Conservation (phyloP, 2,329 filamentous ascomycete species). For the Xylariaceae sp. region DNA sequence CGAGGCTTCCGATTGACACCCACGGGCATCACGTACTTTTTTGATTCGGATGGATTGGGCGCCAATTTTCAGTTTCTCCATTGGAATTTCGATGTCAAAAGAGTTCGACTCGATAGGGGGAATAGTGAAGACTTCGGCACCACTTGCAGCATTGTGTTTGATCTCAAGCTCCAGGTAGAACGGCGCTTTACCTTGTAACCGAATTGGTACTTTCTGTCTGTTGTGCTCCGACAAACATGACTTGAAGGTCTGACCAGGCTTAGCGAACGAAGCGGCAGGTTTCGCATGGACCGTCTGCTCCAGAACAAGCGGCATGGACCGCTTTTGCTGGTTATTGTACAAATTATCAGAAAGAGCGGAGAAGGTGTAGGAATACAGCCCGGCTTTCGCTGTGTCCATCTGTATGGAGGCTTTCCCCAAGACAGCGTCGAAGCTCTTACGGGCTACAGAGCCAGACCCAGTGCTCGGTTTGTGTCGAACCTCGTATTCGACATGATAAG, state of each 20-base stretch:
- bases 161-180: slow-evolving; percentile 91
- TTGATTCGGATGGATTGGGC: slow-evolving; percentile 85
- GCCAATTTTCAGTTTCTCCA: slow-evolving; percentile 80
- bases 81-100: slow-evolving; percentile 80
- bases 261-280: slow-evolving; percentile 75
- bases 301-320: slow-evolving; percentile 63
- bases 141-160: slow-evolving; percentile 78
- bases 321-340: slow-evolving; percentile 69
- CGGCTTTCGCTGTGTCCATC: slow-evolving; percentile 81
- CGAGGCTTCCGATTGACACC: slow-evolving; percentile 77
- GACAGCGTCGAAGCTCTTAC: slow-evolving; percentile 72
- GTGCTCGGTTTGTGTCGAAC: slow-evolving; percentile 67
- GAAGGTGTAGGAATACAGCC: slow-evolving; percentile 83
- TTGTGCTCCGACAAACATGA: slow-evolving; percentile 84
- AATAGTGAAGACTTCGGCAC: slow-evolving; percentile 77
- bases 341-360: slow-evolving; percentile 77
- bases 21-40: slow-evolving; percentile 80
- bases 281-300: slow-evolving; percentile 81
- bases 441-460: slow-evolving; percentile 60
- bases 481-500: slow-evolving; percentile 79
- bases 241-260: slow-evolving; percentile 89
- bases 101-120: slow-evolving; percentile 70
- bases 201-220: slow-evolving; percentile 85
- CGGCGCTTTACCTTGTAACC: slow-evolving; percentile 75
- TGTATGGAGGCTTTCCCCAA: slow-evolving; percentile 72